phyloP scores from a whole-genome alignment of 257 asterid species.

The Lycium ferocissimum region DNA sequence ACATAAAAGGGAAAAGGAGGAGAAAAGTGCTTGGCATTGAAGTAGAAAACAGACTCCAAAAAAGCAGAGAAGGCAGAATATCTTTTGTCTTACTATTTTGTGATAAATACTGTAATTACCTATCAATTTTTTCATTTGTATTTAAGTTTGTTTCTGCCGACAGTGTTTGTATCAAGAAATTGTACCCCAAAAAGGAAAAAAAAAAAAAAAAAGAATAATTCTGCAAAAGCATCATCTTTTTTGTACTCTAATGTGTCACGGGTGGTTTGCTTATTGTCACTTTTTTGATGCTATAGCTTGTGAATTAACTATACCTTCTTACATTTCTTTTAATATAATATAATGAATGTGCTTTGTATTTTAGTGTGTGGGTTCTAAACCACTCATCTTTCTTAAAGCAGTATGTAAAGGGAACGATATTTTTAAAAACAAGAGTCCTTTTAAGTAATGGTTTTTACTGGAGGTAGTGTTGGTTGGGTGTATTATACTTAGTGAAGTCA shows the following conservation, averaged over 20 bases:
- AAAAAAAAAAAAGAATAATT: slow-evolving; percentile 40
- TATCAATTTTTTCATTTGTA: slow-evolving; percentile 72
- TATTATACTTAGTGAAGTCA: slow-evolving; percentile 31
- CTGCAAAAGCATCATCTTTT: slow-evolving; percentile 33
- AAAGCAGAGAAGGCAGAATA: slow-evolving; percentile 41
- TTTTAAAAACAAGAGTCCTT: neutral
- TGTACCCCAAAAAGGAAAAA: slow-evolving; percentile 44
- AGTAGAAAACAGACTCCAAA: slow-evolving; percentile 36
- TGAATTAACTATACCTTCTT: neutral
- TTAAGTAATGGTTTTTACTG: neutral
- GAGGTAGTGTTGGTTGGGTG: slow-evolving; percentile 34
- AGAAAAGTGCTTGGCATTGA: slow-evolving; percentile 41
- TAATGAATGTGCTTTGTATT: neutral
- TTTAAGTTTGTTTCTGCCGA: slow-evolving; percentile 59
- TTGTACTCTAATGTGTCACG: slow-evolving; percentile 36
- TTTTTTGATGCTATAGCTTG: slow-evolving; percentile 17
- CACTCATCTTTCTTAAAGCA: slow-evolving; percentile 4
- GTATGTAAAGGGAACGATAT: neutral
- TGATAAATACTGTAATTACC: slow-evolving; percentile 82
- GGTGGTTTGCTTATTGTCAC: slow-evolving; percentile 38
- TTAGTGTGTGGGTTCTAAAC: neutral
- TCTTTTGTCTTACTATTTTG: slow-evolving; percentile 42
- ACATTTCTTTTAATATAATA: neutral
- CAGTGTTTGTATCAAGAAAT: slow-evolving; percentile 47
- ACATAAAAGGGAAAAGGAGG: slow-evolving; percentile 42